phyloP scores from a whole-genome alignment of 1,139 yeast species.

The Yamadazyma taylorii region DNA sequence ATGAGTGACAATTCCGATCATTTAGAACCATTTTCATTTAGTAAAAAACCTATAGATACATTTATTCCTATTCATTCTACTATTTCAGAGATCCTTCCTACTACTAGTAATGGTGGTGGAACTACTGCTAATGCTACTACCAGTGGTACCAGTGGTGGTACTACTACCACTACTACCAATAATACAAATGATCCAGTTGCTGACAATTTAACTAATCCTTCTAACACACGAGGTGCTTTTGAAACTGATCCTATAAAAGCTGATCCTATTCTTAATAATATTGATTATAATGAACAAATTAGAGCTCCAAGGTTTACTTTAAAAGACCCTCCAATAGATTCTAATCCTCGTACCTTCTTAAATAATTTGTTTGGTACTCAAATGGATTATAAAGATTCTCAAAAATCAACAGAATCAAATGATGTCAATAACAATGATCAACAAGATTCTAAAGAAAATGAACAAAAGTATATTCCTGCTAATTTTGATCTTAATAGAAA shows the following conservation, averaged over 20 bases:
- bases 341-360: slow-evolving; percentile 1
- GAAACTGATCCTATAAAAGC: too few species aligned
- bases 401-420: too few species aligned
- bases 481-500: slow-evolving; percentile 34
- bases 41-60: slow-evolving; percentile 36
- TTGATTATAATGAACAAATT: slow-evolving; percentile 46
- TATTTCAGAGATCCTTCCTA: slow-evolving; percentile 33
- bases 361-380: neutral
- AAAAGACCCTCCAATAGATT: slow-evolving; percentile 4
- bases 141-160: too few species aligned
- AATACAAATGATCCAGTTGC: too few species aligned
- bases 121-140: neutral
- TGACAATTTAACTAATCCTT: too few species aligned
- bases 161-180: too few species aligned
- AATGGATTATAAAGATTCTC: too few species aligned
- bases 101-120: neutral
- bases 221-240: neutral
- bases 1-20: neutral
- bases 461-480: slow-evolving; percentile 37
- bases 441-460: neutral
- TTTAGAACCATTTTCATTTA: slow-evolving; percentile 32
- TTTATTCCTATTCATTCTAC: slow-evolving; percentile 25
- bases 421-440: neutral
- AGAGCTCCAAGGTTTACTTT: slow-evolving; percentile 42
- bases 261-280: slow-evolving; percentile 19